These are phyloP conservation scores for Zygnema cylindricum DNA, from an alignment of 139 green algal species.

Conservation along the genomic window DNA sequence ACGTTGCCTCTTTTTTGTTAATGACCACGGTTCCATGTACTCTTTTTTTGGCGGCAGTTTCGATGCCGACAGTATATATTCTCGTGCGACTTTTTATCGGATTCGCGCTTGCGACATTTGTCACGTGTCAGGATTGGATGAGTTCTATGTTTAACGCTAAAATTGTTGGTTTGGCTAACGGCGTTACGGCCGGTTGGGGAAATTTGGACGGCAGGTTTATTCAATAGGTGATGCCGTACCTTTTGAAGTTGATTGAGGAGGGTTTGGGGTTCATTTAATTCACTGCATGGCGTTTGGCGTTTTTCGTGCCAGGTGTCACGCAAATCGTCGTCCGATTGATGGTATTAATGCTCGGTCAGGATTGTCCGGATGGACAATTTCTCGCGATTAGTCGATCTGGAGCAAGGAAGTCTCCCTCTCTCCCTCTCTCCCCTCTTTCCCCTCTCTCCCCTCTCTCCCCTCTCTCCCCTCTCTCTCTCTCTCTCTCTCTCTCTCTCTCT, in stretches of 20 bases:
- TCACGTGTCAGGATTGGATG: conserved; percentile 74
- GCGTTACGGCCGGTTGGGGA: conserved; percentile 79
- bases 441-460: no score
- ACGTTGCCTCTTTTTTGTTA: conserved; percentile 65
- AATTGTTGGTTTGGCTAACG: conserved; percentile 88
- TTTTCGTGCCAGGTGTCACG: conserved; percentile 82
- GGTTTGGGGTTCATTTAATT: conserved; percentile 53
- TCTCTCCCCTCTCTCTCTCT: no score
- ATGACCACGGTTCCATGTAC: conserved; percentile 71
- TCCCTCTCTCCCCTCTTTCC: not conserved
- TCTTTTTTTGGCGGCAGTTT: conserved; percentile 69
- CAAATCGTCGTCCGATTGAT: conserved; percentile 75
- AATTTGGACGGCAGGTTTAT: conserved; percentile 75
- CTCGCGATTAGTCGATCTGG: no score
- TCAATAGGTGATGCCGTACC: conserved; percentile 84
- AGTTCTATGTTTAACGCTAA: conserved; percentile 80
- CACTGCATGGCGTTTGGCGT: conserved; percentile 82
- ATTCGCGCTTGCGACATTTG: conserved; percentile 82
- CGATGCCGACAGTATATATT: conserved; percentile 74
- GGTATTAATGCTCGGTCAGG: conserved; percentile 8
- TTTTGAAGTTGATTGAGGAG: conserved; percentile 71
- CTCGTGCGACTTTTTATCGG: conserved; percentile 80
- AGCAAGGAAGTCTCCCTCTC: not conserved
- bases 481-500: conserved; percentile 13
- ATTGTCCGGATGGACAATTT: conserved; percentile 17